These are phyloP conservation scores for Colletotrichum gigasporum DNA, from an alignment of 2,329 filamentous ascomycete genomes.

Conservation along the genomic window DNA sequence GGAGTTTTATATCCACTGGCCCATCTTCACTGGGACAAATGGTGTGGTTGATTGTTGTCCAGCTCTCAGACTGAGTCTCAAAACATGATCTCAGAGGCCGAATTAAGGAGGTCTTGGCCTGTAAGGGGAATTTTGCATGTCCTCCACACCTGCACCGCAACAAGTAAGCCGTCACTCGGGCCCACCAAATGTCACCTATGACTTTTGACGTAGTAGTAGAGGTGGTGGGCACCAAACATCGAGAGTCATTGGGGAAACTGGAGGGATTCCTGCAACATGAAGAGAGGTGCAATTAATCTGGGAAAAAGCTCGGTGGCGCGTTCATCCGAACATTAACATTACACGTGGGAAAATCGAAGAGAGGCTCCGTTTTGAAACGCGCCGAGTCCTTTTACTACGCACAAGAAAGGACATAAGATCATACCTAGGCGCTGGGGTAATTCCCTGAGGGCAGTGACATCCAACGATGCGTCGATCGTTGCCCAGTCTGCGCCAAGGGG, in stretches of 20 bases:
- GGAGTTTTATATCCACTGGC: neutral
- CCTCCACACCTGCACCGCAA: neutral
- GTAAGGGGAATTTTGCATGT: neutral
- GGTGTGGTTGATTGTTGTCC: neutral
- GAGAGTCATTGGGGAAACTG: neutral
- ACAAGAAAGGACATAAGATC: conserved; percentile 8
- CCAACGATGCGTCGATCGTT: conserved; percentile 14
- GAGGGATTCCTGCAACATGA: neutral
- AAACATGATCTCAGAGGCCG: neutral
- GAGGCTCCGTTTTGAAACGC: neutral
- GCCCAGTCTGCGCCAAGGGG: conserved; percentile 5
- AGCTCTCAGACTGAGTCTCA: neutral
- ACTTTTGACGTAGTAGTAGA: neutral
- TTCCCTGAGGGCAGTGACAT: neutral
- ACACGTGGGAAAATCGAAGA: conserved; percentile 17
- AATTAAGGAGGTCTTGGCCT: conserved; percentile 28
- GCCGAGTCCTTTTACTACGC: conserved; percentile 5
- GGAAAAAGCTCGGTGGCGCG: neutral
- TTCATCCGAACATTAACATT: neutral
- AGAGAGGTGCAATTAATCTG: conserved; percentile 2
- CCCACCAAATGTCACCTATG: neutral
- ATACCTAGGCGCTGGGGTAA: neutral
- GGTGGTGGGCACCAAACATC: too few species aligned
- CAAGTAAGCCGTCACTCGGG: neutral
- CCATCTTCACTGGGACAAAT: neutral